Evolutionary conservation across 2,329 filamentous ascomycete species (phyloP), one percentile per base, ranked within the genome.

Genomic region (Apiospora hydei): DNA sequence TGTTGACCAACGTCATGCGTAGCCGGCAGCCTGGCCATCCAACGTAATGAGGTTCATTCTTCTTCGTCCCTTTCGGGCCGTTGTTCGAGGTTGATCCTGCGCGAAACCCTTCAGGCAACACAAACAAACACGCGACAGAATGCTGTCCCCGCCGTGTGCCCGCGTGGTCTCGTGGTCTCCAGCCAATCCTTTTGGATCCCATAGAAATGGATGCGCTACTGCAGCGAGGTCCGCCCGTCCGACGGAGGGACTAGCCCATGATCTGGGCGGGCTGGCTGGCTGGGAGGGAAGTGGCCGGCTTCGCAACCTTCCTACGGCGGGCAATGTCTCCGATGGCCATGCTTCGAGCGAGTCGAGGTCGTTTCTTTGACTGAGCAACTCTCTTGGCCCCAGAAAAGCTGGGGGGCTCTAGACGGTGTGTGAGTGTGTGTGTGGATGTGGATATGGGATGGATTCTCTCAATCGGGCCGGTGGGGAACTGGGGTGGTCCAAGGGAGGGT

Each of bases 321-420:
- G 57, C 57, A 64, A 41, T 64, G 57, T 64, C 57, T 41, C 57
- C 57, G 57, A 64, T 64, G 57, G 34, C 57, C 34, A 64, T 64
- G 57, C 57, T 41, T 34, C 34, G 34, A 38, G 26, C 26, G 26
- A 30, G 26, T 30, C 26, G 26, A 30, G 26, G 26, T 30, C 2
- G 26, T 30, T 30, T 30, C 26, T 30, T 30, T 30, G 26, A 3
- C 26, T 30, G 26, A 30, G 2, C 26, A 30, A 30, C 26, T 30
- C 34, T 38, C 34, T 38, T 38, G 57, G 57, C 57, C 57, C 57
- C 57, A 64, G 57, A n/a, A 64, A 64, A 41, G 57, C 57, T 64
- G 21, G 57, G 57, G 57, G 34, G 21, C 34, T 64, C 57, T 64
- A n/a, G 57, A 64, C 57, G 34, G 57, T 41, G 34, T 64, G 34